Conservation (phyloP, 2,329 filamentous ascomycete genomes). For the Alternaria sp. region DNA sequence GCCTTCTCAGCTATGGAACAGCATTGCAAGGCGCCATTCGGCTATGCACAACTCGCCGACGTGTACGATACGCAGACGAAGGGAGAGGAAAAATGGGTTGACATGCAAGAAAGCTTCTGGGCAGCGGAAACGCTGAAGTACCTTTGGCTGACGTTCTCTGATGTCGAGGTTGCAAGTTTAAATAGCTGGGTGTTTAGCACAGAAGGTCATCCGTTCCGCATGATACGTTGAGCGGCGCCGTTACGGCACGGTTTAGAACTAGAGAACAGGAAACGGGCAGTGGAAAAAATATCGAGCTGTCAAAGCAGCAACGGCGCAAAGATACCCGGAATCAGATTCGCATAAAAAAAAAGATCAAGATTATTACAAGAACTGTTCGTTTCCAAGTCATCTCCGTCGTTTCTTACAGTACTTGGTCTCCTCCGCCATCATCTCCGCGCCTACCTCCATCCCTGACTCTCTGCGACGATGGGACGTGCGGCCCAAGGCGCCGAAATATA, state of each 20-base stretch:
- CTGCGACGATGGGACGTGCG: neutral
- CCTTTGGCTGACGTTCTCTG: slow-evolving; percentile 51
- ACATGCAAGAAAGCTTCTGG: slow-evolving; percentile 53
- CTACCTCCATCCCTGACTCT: neutral
- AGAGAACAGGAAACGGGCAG: neutral
- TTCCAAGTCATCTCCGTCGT: neutral
- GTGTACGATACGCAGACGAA: slow-evolving; percentile 39
- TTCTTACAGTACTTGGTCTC: neutral
- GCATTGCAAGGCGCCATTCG: slow-evolving; percentile 51
- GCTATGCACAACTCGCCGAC: slow-evolving; percentile 51
- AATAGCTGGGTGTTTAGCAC: slow-evolving; percentile 58
- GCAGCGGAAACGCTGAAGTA: slow-evolving; percentile 55
- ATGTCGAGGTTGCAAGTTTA: slow-evolving; percentile 49
- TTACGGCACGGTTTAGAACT: neutral
- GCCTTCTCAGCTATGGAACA: slow-evolving; percentile 50
- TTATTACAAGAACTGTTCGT: neutral
- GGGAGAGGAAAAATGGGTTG: slow-evolving; percentile 43
- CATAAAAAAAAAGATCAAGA: neutral
- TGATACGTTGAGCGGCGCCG: slow-evolving; percentile 42
- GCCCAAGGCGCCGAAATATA: neutral
- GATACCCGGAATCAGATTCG: slow-evolving; percentile 1
- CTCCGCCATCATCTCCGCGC: neutral
- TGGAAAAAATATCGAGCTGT: neutral
- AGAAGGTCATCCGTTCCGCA: slow-evolving; percentile 53
- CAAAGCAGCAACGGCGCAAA: neutral